A percentile compares a stretch with the other conserved stretches of the same genome.
Conservation (phyloP, 805 yeast genomes). For the Kuraishia floccosa region DNA sequence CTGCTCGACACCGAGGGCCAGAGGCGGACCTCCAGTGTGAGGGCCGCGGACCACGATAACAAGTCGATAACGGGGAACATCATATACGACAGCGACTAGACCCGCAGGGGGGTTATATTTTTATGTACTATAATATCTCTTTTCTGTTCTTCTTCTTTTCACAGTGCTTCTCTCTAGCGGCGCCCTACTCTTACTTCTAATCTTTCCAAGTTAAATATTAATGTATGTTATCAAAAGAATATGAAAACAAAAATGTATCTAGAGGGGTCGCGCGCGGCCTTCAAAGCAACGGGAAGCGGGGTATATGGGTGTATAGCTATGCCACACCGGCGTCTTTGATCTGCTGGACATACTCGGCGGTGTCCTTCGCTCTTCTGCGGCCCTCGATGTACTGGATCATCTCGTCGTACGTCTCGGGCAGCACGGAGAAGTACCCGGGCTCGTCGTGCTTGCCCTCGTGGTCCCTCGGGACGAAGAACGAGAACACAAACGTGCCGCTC, state of each 20-base stretch:
- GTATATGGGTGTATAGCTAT: neutral
- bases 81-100: too few species aligned
- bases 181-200: too few species aligned
- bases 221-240: neutral
- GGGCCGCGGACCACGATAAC: too few species aligned
- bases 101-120: too few species aligned
- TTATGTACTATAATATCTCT: too few species aligned
- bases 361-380: slow-evolving; percentile 78
- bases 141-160: too few species aligned
- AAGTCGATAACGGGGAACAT: neutral
- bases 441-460: slow-evolving; percentile 21
- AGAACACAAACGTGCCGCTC: slow-evolving; percentile 82
- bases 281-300: neutral
- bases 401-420: slow-evolving; percentile 82
- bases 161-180: too few species aligned
- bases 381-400: slow-evolving; percentile 90
- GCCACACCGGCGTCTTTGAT: slow-evolving; percentile 14
- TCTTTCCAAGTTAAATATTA: neutral
- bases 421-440: slow-evolving; percentile 63
- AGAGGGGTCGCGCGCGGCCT: neutral
- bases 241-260: neutral
- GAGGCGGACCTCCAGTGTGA: too few species aligned
- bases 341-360: slow-evolving; percentile 54
- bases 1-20: too few species aligned
- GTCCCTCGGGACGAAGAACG: slow-evolving; percentile 73